phyloP scores from a whole-genome alignment of 2,329 filamentous ascomycete genomes.

The Penicillium sp. region DNA sequence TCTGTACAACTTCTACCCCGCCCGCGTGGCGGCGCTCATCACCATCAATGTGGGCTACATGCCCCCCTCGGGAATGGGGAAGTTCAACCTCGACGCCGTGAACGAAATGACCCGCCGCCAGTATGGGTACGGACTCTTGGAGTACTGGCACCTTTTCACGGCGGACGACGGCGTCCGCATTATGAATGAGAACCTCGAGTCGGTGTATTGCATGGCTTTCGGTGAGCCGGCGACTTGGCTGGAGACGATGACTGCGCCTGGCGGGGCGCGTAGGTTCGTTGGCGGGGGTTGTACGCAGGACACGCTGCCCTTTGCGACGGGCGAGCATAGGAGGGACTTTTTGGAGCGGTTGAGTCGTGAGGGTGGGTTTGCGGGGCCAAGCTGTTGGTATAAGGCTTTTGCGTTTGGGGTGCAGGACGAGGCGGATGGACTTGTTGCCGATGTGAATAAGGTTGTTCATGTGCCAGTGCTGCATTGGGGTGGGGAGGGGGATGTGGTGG shows the following conservation, averaged over 20 bases:
- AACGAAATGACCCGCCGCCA: not conserved
- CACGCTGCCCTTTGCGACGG: not conserved
- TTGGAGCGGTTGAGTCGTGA: not conserved
- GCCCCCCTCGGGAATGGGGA: not conserved
- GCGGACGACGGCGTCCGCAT: not conserved
- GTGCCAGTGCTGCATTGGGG: not conserved
- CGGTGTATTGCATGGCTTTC: not conserved
- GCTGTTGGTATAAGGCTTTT: not conserved
- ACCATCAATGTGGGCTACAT: not conserved
- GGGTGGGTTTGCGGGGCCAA: not conserved
- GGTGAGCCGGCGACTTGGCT: not conserved
- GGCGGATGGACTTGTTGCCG: not conserved
- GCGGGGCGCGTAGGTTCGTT: not conserved
- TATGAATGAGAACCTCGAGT: not conserved
- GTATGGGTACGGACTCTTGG: not conserved
- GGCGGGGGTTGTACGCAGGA: not conserved
- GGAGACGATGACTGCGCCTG: not conserved
- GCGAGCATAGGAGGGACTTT: not conserved
- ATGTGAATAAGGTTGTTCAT: not conserved
- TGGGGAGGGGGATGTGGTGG: not conserved
- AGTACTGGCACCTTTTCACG: not conserved
- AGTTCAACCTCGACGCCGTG: not conserved
- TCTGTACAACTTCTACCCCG: not conserved
- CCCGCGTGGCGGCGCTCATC: not conserved
- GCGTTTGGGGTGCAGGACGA: not conserved